Base-by-base conservation (phyloP, 352 stramenopile genomes). In the Phytophthora idaei region DNA sequence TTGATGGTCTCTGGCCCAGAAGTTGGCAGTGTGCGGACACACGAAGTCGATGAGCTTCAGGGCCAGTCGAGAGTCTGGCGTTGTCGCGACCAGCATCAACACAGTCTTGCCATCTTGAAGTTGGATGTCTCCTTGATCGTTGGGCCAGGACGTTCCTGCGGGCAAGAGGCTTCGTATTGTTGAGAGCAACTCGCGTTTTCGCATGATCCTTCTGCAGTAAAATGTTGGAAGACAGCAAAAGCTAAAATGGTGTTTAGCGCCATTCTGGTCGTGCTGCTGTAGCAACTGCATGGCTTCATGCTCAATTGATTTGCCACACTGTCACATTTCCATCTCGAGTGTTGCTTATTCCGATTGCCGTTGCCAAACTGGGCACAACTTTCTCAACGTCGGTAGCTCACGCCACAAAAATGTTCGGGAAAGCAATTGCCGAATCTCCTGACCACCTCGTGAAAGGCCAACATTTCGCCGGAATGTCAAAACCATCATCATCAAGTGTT, bases 1-100 rank as follows among this genome's bases (percentile, higher is more conserved):
- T 29, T 11, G 17, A 15, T n/a, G n/a, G 37, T 62, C 36, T 31
- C 41, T 61, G n/a, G 49, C 44, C 56, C 57, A 71, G 50, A 71
- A 71, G 25, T 67, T 37, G 34, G 8, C 49, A 3, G 17, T 53
- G 44, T 50, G 57, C 1, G 41, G 57, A 50, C 34, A 67, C 1
- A 66, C 50, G 10, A 67, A 61, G 50, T 71, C 64, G 28, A 71
- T 48, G 44, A 71, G 64, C 25, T 67, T 71, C 32, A n/a, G n/a
- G n/a, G n/a, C 64, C 27, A 72, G 5, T n/a, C 32, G 57, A 1
- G 28, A 27, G 39, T 62, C 42, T 14, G 41, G 11, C 9, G 60
- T 45, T 32, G 34, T 48, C 2, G 57, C 10, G 1, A 62, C 57
- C 31, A 66, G 41, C 50, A 71, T 71, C 28, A 71, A 37, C 27